Percentiles rank a stretch among this genome's conserved stretches.
Conservation (phyloP, 1,284 basidiomycete genomes). For the Veloporphyrellus conicus region DNA sequence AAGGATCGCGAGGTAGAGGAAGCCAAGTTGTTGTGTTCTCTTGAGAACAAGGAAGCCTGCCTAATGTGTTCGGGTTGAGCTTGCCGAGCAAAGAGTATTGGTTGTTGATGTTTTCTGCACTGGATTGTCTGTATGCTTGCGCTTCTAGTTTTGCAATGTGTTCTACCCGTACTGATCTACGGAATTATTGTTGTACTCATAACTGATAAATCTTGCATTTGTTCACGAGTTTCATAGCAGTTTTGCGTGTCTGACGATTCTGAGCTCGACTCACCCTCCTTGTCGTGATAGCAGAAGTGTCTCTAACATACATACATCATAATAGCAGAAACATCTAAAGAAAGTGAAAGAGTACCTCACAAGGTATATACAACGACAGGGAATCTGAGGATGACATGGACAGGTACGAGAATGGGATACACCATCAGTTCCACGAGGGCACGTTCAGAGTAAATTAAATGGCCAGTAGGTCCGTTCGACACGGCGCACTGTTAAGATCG, state of each 20-base stretch:
- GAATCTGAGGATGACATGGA: background rate
- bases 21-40: conserved; percentile 74
- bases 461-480: conserved; percentile 25
- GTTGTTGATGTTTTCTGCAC: conserved; percentile 3
- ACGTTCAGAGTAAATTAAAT: background rate
- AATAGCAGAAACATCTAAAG: background rate
- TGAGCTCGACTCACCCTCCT: background rate
- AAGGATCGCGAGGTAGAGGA: conserved; percentile 76
- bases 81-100: background rate
- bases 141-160: background rate
- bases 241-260: background rate
- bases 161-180: conserved; percentile 14
- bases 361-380: conserved; percentile 16
- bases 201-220: conserved; percentile 1
- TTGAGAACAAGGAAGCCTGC: conserved; percentile 88
- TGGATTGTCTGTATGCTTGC: conserved; percentile 10
- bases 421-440: conserved; percentile 3
- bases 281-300: background rate
- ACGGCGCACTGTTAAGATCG: conserved; percentile 63
- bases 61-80: conserved; percentile 77
- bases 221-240: too few relatives aligned
- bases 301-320: background rate
- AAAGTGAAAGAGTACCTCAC: background rate
- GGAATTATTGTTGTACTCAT: conserved; percentile 21
- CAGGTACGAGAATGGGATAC: conserved; percentile 16